These are phyloP conservation scores for Calonectria pseudoturangicola DNA, from an alignment of 2,329 filamentous ascomycete species.

Conservation along the genomic window DNA sequence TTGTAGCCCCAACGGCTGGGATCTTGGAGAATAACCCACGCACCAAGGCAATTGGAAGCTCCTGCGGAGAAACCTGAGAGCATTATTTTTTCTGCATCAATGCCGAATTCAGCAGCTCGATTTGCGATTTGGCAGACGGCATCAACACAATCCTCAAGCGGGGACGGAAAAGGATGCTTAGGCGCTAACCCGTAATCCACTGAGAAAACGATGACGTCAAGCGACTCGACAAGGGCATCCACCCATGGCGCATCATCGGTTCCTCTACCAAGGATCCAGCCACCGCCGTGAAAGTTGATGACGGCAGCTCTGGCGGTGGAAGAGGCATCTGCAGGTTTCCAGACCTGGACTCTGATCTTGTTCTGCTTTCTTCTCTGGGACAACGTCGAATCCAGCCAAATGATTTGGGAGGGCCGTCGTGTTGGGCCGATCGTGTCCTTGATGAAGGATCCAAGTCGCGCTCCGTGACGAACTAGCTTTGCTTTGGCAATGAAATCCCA, in stretches of 20 bases:
- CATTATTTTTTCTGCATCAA: slow-evolving; percentile 1
- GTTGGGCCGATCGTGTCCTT: neutral
- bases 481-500: neutral
- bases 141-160: slow-evolving; percentile 8
- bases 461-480: slow-evolving; percentile 9
- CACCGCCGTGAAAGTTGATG: slow-evolving; percentile 12
- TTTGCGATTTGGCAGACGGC: slow-evolving; percentile 5
- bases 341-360: neutral
- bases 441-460: neutral
- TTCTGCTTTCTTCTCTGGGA: neutral
- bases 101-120: neutral
- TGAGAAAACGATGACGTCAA: slow-evolving; percentile 23
- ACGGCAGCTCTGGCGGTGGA: neutral
- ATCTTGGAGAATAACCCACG: slow-evolving; percentile 5
- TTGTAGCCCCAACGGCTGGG: slow-evolving; percentile 12
- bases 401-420: neutral
- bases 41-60: neutral
- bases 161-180: slow-evolving; percentile 1
- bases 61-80: slow-evolving; percentile 10
- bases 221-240: neutral
- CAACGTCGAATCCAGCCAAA: neutral
- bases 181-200: slow-evolving; percentile 4
- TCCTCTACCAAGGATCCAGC: slow-evolving; percentile 13
- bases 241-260: slow-evolving; percentile 7
- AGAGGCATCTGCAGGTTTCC: neutral